A percentile compares a stretch with the other conserved stretches of the same genome.
phyloP scores from a whole-genome alignment of 1,139 yeast species.

The Nakaseomyces uthaithaninus region DNA sequence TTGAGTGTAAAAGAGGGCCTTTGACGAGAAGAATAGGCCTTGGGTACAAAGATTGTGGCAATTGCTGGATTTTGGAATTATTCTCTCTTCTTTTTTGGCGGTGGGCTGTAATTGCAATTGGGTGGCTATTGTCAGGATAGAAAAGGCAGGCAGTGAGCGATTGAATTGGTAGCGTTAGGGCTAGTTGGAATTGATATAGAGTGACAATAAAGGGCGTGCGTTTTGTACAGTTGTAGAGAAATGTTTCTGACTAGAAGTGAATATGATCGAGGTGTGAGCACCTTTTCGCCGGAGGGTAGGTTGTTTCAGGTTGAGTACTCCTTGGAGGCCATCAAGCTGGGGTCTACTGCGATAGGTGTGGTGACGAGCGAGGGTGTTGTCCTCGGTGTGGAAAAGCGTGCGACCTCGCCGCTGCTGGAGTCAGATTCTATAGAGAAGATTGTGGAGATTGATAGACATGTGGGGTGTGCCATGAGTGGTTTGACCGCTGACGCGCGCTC shows the following conservation, averaged over 20 bases:
- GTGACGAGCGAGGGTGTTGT: constrained; percentile 96
- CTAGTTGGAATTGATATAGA: too few relatives aligned
- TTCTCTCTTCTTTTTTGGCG: too few relatives aligned
- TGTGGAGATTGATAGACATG: constrained; percentile 86
- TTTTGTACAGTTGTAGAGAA: too few relatives aligned
- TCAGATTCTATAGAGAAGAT: constrained; percentile 92
- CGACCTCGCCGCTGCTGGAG: constrained; percentile 84
- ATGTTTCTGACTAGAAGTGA: constrained; percentile 99
- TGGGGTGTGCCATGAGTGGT: constrained; percentile 99
- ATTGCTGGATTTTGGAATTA: too few relatives aligned
- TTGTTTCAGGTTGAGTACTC: constrained; percentile 98
- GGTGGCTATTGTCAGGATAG: too few relatives aligned
- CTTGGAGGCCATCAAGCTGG: constrained; percentile 84
- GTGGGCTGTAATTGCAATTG: too few relatives aligned
- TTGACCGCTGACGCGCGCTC: constrained; percentile 97
- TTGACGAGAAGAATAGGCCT: too few relatives aligned
- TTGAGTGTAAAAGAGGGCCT: too few relatives aligned
- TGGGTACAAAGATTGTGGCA: too few relatives aligned
- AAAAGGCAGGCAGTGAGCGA: too few relatives aligned
- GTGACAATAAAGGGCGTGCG: too few relatives aligned
- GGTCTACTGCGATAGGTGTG: constrained; percentile 97
- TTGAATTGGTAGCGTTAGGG: too few relatives aligned
- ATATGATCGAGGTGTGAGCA: constrained; percentile 97
- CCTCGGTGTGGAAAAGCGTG: constrained; percentile 94
- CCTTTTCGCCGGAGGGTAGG: constrained; percentile 98